Base-by-base conservation (phyloP, 768 basidiomycete species). In the Postia placenta region DNA sequence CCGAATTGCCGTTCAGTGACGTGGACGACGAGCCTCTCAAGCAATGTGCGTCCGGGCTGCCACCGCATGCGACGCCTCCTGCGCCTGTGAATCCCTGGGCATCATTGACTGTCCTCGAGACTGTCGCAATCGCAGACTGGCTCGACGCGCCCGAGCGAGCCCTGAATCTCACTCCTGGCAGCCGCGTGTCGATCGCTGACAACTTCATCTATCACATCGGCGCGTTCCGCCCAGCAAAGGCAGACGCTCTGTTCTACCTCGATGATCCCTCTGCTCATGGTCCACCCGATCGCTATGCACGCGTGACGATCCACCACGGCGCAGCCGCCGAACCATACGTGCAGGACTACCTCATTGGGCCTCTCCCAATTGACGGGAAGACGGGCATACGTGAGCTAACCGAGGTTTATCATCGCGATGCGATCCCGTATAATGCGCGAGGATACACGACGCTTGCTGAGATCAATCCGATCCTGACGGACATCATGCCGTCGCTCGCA, bases 331-430 rank as follows among this genome's bases (percentile, higher is more conserved):
- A 61, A 11, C 77, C 78, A 9, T 56, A 64, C n/a, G 71, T 81
- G 28, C 68, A 64, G 48, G 78, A 81, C 55, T 80, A 81, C 55
- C 63, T 81, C 6, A 72, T 83, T 15, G 81, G 81, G 0, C 81
- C 81, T 1, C 65, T 83, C 7, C 80, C 81, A 4, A 56, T 79
- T 17, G 60, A 68, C 26, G 41, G 52, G 4, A 45, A 60, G 14
- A 78, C 79, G 4, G 58, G 36, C 2, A 63, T 82, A 42, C 58
- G 64, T n/a, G 63, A 62, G 15, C 62, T 78, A 49, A 73, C 63
- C 14, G 74, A 76, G 42, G 76, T 79, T 27, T 81, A 79, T 57
- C 77, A 79, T 49, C 67, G 71, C 14, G 67, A 70, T 3, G 65
- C 69, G 7, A 74, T 83, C 38, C 80, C 81, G 11, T 76, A 68